Evolutionary conservation across 305 asterid genomes (phyloP).

Genomic region (Fraxinus floribunda): DNA sequence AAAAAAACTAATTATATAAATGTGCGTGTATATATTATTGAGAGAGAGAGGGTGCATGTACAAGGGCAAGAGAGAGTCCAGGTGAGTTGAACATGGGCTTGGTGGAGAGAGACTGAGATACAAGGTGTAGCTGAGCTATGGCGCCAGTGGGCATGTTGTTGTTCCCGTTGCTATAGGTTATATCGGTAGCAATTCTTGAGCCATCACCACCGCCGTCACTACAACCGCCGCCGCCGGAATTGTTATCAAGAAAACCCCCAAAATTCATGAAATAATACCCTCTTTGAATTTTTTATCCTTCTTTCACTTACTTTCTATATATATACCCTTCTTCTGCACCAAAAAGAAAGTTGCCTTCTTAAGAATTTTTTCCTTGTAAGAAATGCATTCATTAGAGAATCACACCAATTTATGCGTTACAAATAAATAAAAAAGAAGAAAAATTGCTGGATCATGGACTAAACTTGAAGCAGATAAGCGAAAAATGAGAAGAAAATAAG

Average conservation of each 20-base stretch:
- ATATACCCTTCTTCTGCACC: not conserved
- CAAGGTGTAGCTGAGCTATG: conserved; percentile 54
- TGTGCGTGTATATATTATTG: not conserved
- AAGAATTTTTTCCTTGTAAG: not conserved
- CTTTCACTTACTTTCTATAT: not conserved
- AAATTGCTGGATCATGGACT: not conserved
- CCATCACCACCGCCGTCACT: conserved; percentile 31
- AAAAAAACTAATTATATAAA: not conserved
- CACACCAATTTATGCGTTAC: not conserved
- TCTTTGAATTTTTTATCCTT: not conserved
- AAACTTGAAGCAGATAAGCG: not conserved
- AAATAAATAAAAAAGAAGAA: not conserved
- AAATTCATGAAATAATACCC: conserved; percentile 66
- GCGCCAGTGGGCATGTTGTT: conserved; percentile 47
- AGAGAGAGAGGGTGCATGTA: conserved; percentile 9
- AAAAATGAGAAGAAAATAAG: not conserved
- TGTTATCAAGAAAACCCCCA: conserved; percentile 70
- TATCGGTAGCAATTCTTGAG: conserved; percentile 49
- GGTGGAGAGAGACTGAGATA: conserved; percentile 48
- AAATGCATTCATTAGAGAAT: not conserved
- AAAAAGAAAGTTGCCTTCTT: not conserved
- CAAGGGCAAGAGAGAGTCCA: conserved; percentile 50
- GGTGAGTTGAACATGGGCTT: conserved; percentile 47
- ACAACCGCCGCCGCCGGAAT: conserved; percentile 40
- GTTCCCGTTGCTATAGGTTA: conserved; percentile 30